A percentile compares a stretch with the other conserved stretches of the same genome.
phyloP scores from a whole-genome alignment of 163 green algal genomes.

The Volvox carteri region DNA sequence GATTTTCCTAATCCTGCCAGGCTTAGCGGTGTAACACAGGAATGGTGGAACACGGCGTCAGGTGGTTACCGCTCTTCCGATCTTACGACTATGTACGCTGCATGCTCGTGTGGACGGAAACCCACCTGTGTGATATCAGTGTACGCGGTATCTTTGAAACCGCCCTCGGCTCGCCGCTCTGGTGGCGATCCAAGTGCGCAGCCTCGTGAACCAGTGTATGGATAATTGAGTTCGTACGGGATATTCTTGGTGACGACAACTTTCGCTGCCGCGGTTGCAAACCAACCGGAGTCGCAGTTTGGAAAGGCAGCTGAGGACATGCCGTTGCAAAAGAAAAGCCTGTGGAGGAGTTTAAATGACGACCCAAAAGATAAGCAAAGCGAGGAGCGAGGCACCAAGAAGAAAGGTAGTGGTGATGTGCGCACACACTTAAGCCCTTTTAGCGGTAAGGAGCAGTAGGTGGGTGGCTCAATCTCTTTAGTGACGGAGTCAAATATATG shows the following conservation, averaged over 20 bases:
- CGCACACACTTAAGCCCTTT: neutral
- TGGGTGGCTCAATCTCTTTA: neutral
- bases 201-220: neutral
- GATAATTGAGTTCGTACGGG: conserved; percentile 11
- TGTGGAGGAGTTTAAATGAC: neutral
- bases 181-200: neutral
- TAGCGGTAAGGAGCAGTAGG: neutral
- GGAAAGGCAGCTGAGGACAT: neutral
- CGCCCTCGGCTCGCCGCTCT: neutral
- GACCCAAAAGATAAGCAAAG: neutral
- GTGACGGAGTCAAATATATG: neutral
- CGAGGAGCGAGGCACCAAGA: neutral
- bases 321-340: conserved; percentile 45
- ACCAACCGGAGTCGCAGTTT: conserved; percentile 24
- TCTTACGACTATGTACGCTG: neutral
- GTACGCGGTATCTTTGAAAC: neutral
- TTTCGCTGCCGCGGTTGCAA: neutral
- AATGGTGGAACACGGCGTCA: too few species aligned
- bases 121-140: neutral
- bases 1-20: too few species aligned
- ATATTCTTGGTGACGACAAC: neutral
- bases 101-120: neutral
- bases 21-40: too few species aligned
- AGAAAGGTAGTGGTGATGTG: neutral
- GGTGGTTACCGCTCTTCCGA: neutral